Evolutionary conservation across 768 basidiomycete species (phyloP).

Genomic region (Pleurotus eryngii): DNA sequence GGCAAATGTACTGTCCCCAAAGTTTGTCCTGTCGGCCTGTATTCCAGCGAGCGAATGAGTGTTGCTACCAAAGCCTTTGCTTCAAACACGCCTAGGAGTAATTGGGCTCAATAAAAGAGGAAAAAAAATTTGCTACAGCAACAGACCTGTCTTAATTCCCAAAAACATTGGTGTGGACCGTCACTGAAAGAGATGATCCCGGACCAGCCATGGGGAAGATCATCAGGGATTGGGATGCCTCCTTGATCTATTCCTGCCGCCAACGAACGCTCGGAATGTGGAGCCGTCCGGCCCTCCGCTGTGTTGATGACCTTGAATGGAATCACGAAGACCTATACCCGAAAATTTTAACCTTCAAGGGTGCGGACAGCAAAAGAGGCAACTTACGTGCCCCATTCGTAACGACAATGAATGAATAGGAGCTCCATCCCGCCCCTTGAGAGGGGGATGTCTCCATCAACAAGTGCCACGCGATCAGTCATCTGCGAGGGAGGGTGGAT

Average conservation of each 20-base stretch:
- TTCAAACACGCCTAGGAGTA: slow-evolving; percentile 28
- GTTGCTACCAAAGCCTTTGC: slow-evolving; percentile 37
- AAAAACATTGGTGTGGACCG: slow-evolving; percentile 39
- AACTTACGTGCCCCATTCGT: slow-evolving; percentile 32
- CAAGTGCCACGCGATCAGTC: slow-evolving; percentile 35
- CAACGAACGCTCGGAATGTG: slow-evolving; percentile 35
- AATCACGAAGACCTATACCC: slow-evolving; percentile 27
- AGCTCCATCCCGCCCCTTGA: slow-evolving; percentile 21
- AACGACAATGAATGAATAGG: slow-evolving; percentile 24
- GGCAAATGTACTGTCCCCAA: slow-evolving; percentile 27
- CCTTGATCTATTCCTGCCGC: slow-evolving; percentile 18
- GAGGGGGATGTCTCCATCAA: slow-evolving; percentile 41
- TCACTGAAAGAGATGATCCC: slow-evolving; percentile 36
- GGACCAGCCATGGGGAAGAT: slow-evolving; percentile 34
- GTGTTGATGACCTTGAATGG: slow-evolving; percentile 31
- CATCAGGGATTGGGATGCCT: slow-evolving; percentile 22
- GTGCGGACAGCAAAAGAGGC: background rate
- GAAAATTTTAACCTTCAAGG: background rate
- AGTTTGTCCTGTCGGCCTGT: slow-evolving; percentile 28
- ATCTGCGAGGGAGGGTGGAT: slow-evolving; percentile 36
- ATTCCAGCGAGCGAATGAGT: slow-evolving; percentile 32
- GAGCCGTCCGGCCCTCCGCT: slow-evolving; percentile 28
- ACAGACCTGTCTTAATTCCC: slow-evolving; percentile 33
- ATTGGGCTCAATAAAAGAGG: background rate
- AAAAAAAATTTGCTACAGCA: background rate